Evolutionary conservation across 2,329 filamentous ascomycete species (phyloP).

Genomic region (Penicillium sp.): DNA sequence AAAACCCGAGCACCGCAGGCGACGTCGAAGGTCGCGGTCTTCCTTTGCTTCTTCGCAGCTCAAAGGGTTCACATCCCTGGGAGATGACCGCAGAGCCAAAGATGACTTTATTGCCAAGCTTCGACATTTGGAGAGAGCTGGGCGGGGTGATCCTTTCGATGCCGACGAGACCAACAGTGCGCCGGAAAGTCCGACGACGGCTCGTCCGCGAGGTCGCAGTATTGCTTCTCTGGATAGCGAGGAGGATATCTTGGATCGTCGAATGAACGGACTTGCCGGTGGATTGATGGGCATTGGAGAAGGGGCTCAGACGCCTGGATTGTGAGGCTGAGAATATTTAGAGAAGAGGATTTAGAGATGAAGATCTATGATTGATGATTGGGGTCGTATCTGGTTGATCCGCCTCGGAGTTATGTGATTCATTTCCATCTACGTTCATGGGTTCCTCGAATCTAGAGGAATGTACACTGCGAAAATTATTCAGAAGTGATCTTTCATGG

Average conservation of each 20-base stretch:
- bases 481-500: too few species aligned
- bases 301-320: slow-evolving; percentile 33
- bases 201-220: slow-evolving; percentile 43
- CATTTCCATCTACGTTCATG: too few species aligned
- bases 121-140: slow-evolving; percentile 15
- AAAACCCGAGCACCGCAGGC: slow-evolving; percentile 6
- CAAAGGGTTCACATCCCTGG: slow-evolving; percentile 12
- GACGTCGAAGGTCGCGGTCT: slow-evolving; percentile 17
- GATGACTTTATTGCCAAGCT: slow-evolving; percentile 24
- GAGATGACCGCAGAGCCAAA: slow-evolving; percentile 7
- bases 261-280: slow-evolving; percentile 58
- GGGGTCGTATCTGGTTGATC: too few species aligned
- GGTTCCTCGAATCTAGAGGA: too few species aligned
- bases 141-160: slow-evolving; percentile 13
- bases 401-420: too few species aligned
- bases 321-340: slow-evolving; percentile 17
- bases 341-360: background rate
- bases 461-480: too few species aligned
- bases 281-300: slow-evolving; percentile 52
- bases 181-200: slow-evolving; percentile 18
- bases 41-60: slow-evolving; percentile 20
- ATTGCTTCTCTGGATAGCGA: slow-evolving; percentile 56
- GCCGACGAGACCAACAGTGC: slow-evolving; percentile 22
- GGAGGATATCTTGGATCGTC: slow-evolving; percentile 57
- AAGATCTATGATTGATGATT: slow-evolving; percentile 7